phyloP scores from a whole-genome alignment of 1,139 yeast genomes.

The Geotrichum carabidarum region DNA sequence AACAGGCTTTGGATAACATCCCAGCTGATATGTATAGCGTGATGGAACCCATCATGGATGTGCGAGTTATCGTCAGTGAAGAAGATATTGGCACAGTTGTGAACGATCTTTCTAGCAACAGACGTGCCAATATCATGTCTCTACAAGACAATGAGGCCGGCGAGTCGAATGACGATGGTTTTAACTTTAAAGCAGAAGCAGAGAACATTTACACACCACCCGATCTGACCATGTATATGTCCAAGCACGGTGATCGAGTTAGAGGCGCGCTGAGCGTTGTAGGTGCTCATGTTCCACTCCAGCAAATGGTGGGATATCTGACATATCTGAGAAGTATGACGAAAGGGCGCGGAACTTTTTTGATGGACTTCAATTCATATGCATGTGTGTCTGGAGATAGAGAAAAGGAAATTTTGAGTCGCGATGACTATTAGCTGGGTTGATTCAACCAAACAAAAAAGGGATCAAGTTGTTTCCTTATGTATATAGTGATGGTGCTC shows the following conservation, averaged over 20 bases:
- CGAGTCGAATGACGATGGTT: slow-evolving; percentile 21
- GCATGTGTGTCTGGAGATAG: slow-evolving; percentile 34
- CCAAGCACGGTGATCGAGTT: slow-evolving; percentile 36
- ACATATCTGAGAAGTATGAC: slow-evolving; percentile 74
- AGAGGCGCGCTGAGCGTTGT: slow-evolving; percentile 46
- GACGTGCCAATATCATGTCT: slow-evolving; percentile 61
- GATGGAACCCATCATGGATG: slow-evolving; percentile 84
- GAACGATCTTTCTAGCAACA: slow-evolving; percentile 67
- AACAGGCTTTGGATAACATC: slow-evolving; percentile 39
- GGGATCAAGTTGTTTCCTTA: background rate
- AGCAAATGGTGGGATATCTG: slow-evolving; percentile 87
- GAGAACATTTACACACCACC: slow-evolving; percentile 37
- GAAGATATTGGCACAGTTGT: slow-evolving; percentile 77
- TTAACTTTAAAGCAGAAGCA: slow-evolving; percentile 31
- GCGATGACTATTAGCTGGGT: background rate
- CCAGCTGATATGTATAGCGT: slow-evolving; percentile 43
- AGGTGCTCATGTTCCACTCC: slow-evolving; percentile 73
- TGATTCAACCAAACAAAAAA: background rate
- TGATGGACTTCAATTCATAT: slow-evolving; percentile 75
- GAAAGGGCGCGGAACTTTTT: slow-evolving; percentile 81
- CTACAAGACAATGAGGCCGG: slow-evolving; percentile 36
- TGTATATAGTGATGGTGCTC: background rate
- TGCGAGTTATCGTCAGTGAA: slow-evolving; percentile 62
- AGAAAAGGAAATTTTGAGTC: slow-evolving; percentile 16
- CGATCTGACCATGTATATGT: slow-evolving; percentile 41